Evolutionary conservation across 1,284 basidiomycete genomes (phyloP).

Genomic region (Leccinum colubrinum): DNA sequence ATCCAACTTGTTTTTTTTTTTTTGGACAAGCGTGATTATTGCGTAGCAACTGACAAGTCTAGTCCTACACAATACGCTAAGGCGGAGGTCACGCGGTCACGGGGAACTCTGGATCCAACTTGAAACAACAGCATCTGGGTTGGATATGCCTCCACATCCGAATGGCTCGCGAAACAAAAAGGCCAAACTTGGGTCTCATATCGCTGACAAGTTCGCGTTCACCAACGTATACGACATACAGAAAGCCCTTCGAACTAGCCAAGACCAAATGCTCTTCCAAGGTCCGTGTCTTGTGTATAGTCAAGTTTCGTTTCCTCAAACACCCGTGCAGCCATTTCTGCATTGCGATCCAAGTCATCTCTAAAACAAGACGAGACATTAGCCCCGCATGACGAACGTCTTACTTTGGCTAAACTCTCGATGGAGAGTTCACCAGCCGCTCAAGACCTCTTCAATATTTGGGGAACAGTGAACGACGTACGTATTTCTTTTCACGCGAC

Average conservation of each 20-base stretch:
- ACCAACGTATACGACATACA: conserved; percentile 26
- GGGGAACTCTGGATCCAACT: no score
- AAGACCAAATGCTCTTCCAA: conserved; percentile 26
- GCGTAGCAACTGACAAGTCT: no score
- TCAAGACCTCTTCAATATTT: conserved; percentile 59
- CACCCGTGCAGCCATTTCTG: conserved; percentile 39
- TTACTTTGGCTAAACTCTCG: conserved; percentile 60
- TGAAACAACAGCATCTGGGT: conserved; percentile 17
- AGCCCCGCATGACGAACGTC: conserved; percentile 51
- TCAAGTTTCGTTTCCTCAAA: background rate
- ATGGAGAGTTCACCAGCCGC: conserved; percentile 53
- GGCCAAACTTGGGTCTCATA: conserved; percentile 3
- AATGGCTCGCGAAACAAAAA: conserved; percentile 16
- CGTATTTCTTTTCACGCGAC: conserved; percentile 13
- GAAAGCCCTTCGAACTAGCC: conserved; percentile 14
- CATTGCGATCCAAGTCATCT: conserved; percentile 36
- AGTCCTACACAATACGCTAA: no score
- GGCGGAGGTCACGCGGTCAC: no score
- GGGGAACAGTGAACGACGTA: conserved; percentile 55
- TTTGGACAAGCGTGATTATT: no score
- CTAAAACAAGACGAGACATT: conserved; percentile 26
- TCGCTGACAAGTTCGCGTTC: conserved; percentile 10
- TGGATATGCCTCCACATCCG: conserved; percentile 12
- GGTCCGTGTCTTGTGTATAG: conserved; percentile 16
- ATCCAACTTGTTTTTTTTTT: conserved; percentile 12